Conservation (phyloP, 2,329 filamentous ascomycete genomes). For the Fragosphaeria purpurea region DNA sequence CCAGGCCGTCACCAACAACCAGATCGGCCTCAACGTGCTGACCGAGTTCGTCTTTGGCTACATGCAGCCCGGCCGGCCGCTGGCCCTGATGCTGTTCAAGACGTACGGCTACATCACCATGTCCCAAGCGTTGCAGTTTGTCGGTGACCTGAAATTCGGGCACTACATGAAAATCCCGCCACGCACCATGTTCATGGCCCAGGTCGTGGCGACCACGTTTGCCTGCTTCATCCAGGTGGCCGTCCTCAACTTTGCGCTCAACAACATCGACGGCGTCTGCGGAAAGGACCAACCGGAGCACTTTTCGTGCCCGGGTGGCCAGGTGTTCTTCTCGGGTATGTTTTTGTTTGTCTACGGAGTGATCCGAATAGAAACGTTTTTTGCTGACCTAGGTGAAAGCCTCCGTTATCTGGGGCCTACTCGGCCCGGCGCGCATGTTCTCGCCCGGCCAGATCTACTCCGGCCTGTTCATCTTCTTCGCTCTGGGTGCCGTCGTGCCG, state of each 20-base stretch:
- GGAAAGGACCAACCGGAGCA: constrained; percentile 42
- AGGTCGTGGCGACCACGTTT: constrained; percentile 56
- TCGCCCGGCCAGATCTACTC: constrained; percentile 53
- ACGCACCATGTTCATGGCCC: constrained; percentile 56
- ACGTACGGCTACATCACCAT: constrained; percentile 63
- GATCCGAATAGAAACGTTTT: too few relatives aligned
- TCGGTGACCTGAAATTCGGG: constrained; percentile 55
- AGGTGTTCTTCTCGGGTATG: constrained; percentile 52
- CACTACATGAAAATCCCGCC: constrained; percentile 60
- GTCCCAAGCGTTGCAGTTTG: constrained; percentile 55
- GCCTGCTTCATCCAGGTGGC: constrained; percentile 57
- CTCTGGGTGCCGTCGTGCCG: constrained; percentile 43
- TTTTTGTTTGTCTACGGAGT: background rate
- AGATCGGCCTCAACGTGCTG: constrained; percentile 58
- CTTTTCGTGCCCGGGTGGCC: constrained; percentile 54
- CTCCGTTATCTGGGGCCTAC: constrained; percentile 58
- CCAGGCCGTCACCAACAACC: constrained; percentile 49
- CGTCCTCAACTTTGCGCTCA: constrained; percentile 52
- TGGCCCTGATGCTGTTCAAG: constrained; percentile 72
- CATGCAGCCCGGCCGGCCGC: constrained; percentile 58
- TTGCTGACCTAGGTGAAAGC: constrained; percentile 24
- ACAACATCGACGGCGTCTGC: constrained; percentile 55
- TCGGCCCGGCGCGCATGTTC: constrained; percentile 55
- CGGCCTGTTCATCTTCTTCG: constrained; percentile 50
- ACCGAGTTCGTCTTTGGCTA: constrained; percentile 67